These are phyloP conservation scores for Elongisporangium senticosum DNA, from an alignment of 352 stramenopile species.

Conservation along the genomic window DNA sequence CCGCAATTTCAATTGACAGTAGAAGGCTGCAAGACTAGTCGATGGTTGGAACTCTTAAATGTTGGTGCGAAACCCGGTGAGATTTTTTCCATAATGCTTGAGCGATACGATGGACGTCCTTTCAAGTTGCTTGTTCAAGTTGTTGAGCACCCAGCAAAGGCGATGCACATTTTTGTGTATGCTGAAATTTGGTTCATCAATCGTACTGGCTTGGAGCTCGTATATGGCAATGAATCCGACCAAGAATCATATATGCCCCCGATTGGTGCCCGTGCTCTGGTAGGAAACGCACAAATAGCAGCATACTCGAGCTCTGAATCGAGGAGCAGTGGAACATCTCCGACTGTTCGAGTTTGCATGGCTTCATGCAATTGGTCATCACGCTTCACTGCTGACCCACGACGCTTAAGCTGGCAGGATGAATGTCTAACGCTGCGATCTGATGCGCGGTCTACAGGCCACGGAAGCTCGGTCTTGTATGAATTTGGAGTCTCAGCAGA, in stretches of 20 bases:
- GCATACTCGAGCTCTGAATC: slow-evolving; percentile 51
- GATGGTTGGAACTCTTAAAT: slow-evolving; percentile 65
- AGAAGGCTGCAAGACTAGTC: slow-evolving; percentile 51
- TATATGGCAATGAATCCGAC: slow-evolving; percentile 67
- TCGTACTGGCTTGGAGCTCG: slow-evolving; percentile 62
- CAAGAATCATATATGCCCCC: slow-evolving; percentile 56
- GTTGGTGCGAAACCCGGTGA: slow-evolving; percentile 34
- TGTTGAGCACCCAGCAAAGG: slow-evolving; percentile 31
- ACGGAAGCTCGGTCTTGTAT: slow-evolving; percentile 50
- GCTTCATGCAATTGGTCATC: slow-evolving; percentile 56
- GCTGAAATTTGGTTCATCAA: slow-evolving; percentile 83
- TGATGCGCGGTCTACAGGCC: slow-evolving; percentile 2
- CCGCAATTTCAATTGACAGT: slow-evolving; percentile 67
- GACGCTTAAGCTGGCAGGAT: slow-evolving; percentile 78
- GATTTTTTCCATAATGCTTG: slow-evolving; percentile 56
- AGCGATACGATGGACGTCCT: slow-evolving; percentile 47
- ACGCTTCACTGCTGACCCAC: slow-evolving; percentile 64
- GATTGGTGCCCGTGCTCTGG: slow-evolving; percentile 40
- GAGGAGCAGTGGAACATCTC: slow-evolving; percentile 11
- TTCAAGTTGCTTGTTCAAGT: slow-evolving; percentile 73
- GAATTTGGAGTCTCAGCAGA: slow-evolving; percentile 79
- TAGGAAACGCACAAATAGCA: slow-evolving; percentile 71
- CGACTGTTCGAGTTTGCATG: slow-evolving; percentile 55
- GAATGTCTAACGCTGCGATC: slow-evolving; percentile 64
- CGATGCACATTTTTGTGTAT: slow-evolving; percentile 44